Conservation (phyloP, 805 yeast genomes). For the Metschnikowia santaceciliae region DNA sequence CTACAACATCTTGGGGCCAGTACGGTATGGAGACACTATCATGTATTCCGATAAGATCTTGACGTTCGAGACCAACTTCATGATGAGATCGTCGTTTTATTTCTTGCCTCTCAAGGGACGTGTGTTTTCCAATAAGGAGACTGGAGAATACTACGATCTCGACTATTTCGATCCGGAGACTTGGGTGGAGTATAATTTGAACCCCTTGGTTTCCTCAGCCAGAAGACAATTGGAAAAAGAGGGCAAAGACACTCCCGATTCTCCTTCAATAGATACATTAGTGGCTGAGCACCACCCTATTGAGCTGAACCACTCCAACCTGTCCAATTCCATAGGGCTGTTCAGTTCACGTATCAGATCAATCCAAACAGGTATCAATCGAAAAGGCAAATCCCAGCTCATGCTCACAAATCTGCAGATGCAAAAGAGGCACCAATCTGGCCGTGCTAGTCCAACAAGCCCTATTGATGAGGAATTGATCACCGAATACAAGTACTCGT, state of each 20-base stretch:
- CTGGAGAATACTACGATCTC: constrained; percentile 55
- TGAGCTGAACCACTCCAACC: constrained; percentile 2
- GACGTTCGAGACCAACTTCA: constrained; percentile 77
- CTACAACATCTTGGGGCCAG: constrained; percentile 81
- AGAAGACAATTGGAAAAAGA: constrained; percentile 18
- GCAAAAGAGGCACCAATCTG: constrained; percentile 23
- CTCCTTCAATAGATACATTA: constrained; percentile 8
- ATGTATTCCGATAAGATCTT: constrained; percentile 68
- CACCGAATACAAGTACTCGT: constrained; percentile 11
- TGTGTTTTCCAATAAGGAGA: constrained; percentile 61
- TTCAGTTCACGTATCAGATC: constrained; percentile 22
- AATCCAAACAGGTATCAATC: constrained; percentile 13
- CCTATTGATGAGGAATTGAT: constrained; percentile 8
- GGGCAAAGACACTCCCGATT: constrained; percentile 2
- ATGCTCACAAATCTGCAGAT: constrained; percentile 23
- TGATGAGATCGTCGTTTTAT: constrained; percentile 80
- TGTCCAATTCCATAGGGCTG: constrained; percentile 7
- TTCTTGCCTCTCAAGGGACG: constrained; percentile 76
- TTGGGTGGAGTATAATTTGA: constrained; percentile 73
- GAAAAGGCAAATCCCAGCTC: constrained; percentile 11
- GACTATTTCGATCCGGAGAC: constrained; percentile 78
- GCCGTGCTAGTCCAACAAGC: constrained; percentile 13
- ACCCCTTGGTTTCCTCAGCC: constrained; percentile 61
- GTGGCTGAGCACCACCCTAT: constrained; percentile 9
- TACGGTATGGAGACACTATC: constrained; percentile 77